Evolutionary conservation across 768 basidiomycete species (phyloP).

Genomic region (Coprinopsis sp.): DNA sequence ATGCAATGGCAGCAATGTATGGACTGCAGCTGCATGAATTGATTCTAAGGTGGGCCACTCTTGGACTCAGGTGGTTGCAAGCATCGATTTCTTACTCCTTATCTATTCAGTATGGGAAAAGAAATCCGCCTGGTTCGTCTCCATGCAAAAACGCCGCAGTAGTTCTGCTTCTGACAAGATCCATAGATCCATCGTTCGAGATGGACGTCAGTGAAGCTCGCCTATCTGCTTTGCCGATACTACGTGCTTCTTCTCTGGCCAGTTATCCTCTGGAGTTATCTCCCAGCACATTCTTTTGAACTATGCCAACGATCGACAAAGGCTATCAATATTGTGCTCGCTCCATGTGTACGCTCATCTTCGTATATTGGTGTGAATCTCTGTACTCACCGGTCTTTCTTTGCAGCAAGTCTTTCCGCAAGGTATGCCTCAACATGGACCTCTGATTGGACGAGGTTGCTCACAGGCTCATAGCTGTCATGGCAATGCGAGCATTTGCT

Average conservation of each 20-base stretch:
- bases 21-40: neutral
- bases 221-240: slow-evolving; percentile 40
- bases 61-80: no score
- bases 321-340: slow-evolving; percentile 26
- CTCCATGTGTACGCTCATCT: slow-evolving; percentile 34
- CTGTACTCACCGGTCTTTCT: neutral
- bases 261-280: slow-evolving; percentile 33
- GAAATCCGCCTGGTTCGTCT: neutral
- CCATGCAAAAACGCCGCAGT: neutral
- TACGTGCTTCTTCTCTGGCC: slow-evolving; percentile 36
- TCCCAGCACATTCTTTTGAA: slow-evolving; percentile 26
- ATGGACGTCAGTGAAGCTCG: slow-evolving; percentile 35
- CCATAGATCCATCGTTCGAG: slow-evolving; percentile 30
- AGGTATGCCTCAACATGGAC: slow-evolving; percentile 19
- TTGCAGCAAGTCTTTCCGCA: slow-evolving; percentile 37
- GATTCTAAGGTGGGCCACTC: neutral
- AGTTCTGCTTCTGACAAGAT: neutral
- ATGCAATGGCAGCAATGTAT: slow-evolving; percentile 1
- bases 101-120: neutral
- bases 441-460: neutral
- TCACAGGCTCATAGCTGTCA: slow-evolving; percentile 29
- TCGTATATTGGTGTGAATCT: no score
- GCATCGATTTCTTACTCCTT: neutral
- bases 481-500: slow-evolving; percentile 41
- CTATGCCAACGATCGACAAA: slow-evolving; percentile 25